Conservation (phyloP, 768 basidiomycete genomes). For the Rubroboletus pulcherrimus region DNA sequence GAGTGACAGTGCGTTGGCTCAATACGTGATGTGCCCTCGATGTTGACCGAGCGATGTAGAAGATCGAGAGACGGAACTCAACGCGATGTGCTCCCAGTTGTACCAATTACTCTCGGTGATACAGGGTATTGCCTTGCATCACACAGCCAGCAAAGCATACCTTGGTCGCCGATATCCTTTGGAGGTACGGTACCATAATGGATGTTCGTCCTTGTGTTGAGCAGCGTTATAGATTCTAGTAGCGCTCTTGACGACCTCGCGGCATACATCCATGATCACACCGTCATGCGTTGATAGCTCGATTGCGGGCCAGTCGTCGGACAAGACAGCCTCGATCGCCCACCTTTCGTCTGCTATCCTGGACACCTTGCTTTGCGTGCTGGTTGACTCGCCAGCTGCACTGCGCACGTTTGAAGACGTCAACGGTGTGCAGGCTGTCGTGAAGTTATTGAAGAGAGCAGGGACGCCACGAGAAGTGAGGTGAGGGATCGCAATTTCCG, state of each 20-base stretch:
- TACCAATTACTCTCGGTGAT: conserved; percentile 61
- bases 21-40: background rate
- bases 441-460: conserved; percentile 84
- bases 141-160: conserved; percentile 61
- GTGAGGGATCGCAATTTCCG: conserved; percentile 70
- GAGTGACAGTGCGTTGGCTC: conserved; percentile 37
- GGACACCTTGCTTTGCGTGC: conserved; percentile 80
- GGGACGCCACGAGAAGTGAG: conserved; percentile 84
- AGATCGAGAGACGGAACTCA: conserved; percentile 46
- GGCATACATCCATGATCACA: conserved; percentile 48
- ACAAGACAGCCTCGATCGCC: conserved; percentile 19
- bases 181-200: conserved; percentile 45
- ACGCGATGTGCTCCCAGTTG: conserved; percentile 49
- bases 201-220: conserved; percentile 4
- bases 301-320: conserved; percentile 14
- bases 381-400: conserved; percentile 81
- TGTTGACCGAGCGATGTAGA: conserved; percentile 24
- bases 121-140: conserved; percentile 73
- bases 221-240: conserved; percentile 56
- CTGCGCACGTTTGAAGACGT: conserved; percentile 75
- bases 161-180: conserved; percentile 65
- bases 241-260: conserved; percentile 65
- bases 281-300: conserved; percentile 3
- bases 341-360: conserved; percentile 71
- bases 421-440: conserved; percentile 75